Conservation (phyloP, 768 basidiomycete genomes). For the Suillus bovinus region DNA sequence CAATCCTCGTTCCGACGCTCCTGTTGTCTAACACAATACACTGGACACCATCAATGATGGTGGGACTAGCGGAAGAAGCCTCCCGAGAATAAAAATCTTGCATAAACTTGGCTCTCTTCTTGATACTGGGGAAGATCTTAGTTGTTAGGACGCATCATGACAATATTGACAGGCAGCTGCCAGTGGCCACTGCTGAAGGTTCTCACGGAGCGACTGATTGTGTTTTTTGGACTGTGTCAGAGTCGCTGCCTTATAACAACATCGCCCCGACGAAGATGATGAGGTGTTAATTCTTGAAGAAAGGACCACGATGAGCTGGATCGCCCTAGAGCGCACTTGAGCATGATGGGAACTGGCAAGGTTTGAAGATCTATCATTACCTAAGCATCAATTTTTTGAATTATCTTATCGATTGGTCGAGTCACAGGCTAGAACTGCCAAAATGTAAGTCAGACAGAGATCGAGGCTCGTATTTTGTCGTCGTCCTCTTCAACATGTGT, state of each 20-base stretch:
- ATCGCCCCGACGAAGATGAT: neutral
- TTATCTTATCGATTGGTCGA: constrained; percentile 12
- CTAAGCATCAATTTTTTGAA: constrained; percentile 3
- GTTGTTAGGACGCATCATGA: too few relatives aligned
- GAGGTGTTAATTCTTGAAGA: neutral
- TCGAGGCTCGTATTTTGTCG: constrained; percentile 1
- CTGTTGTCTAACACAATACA: constrained; percentile 26
- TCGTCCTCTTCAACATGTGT: constrained; percentile 60
- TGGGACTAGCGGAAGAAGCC: constrained; percentile 29
- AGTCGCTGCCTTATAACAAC: neutral
- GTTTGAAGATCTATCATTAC: neutral
- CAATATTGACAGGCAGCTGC: too few relatives aligned
- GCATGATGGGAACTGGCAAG: neutral
- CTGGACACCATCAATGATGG: constrained; percentile 39
- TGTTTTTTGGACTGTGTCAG: neutral
- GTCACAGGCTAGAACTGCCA: constrained; percentile 10
- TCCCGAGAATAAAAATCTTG: constrained; percentile 20
- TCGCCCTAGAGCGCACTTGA: neutral
- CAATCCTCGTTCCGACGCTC: constrained; percentile 27
- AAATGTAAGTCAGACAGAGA: constrained; percentile 4
- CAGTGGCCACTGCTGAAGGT: too few relatives aligned
- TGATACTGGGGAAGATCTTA: neutral
- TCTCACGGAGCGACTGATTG: neutral
- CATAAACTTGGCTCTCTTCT: constrained; percentile 21
- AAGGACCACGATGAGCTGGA: neutral